These are phyloP conservation scores for Plasmodium malariae DNA, from an alignment of 169 alveolate genomes.

Conservation along the genomic window DNA sequence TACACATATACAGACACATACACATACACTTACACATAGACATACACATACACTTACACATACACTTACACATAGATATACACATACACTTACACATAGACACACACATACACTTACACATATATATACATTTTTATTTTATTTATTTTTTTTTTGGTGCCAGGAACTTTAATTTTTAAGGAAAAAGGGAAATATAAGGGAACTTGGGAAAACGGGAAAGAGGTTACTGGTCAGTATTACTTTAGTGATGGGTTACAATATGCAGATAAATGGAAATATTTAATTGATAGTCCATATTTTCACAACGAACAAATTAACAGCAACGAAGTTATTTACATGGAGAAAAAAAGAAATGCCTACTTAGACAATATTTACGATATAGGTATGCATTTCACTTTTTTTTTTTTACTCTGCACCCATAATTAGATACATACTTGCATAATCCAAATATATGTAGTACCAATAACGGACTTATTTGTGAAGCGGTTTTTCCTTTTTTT, in stretches of 20 bases:
- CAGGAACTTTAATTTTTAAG: constrained; percentile 54
- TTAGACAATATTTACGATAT: constrained; percentile 46
- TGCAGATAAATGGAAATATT: constrained; percentile 47
- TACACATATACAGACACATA: neutral
- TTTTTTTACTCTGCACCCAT: no score
- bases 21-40: neutral
- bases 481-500: neutral
- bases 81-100: neutral
- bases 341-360: constrained; percentile 42
- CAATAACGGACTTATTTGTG: no score
- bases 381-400: constrained; percentile 15
- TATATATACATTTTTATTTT: no score
- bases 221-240: constrained; percentile 31
- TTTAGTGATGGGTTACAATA: constrained; percentile 60
- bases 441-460: neutral
- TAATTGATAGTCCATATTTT: constrained; percentile 53
- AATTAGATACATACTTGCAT: neutral
- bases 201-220: constrained; percentile 61
- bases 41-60: neutral
- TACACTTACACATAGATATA: neutral
- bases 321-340: constrained; percentile 34
- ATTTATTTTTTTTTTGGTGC: neutral
- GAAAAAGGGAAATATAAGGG: constrained; percentile 51
- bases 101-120: neutral
- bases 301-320: constrained; percentile 44